Conservation (phyloP, 176 grass and related monocot species). For the Oryza nivara region DNA sequence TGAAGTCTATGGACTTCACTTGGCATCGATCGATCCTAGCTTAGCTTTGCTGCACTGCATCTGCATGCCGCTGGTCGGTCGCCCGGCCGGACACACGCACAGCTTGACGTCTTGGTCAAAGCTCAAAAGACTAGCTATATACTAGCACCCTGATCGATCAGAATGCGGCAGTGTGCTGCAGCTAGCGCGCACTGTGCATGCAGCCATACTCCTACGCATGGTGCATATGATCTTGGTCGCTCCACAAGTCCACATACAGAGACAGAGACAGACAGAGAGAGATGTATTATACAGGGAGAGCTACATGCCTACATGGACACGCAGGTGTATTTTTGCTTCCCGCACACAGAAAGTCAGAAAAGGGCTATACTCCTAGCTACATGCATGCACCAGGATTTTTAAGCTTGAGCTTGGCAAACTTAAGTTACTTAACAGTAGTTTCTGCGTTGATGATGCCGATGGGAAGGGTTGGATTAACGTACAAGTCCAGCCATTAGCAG, state of each 20-base stretch:
- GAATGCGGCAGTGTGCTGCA: conserved; percentile 33
- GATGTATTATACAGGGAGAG: too few species aligned
- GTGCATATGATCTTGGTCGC: conserved; percentile 38
- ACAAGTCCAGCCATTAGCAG: conserved; percentile 28
- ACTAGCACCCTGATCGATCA: background rate
- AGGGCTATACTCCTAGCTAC: background rate
- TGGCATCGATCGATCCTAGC: conserved; percentile 21
- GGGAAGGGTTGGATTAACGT: conserved; percentile 35
- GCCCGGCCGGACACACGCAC: background rate
- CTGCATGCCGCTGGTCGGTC: background rate
- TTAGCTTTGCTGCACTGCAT: background rate
- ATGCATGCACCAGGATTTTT: background rate
- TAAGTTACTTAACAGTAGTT: conserved; percentile 4
- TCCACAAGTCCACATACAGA: background rate
- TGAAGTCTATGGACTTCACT: conserved; percentile 43
- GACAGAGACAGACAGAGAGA: too few species aligned
- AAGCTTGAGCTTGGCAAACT: background rate
- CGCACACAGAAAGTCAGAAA: background rate
- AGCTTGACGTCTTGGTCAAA: conserved; percentile 48
- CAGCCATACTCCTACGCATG: conserved; percentile 26
- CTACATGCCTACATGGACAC: background rate
- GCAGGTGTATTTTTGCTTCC: background rate
- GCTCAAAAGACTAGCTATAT: conserved; percentile 40
- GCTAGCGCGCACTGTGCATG: conserved; percentile 45
- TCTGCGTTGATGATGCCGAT: conserved; percentile 10